Conservation (phyloP, 1,284 basidiomycete species). For the Heterobasidion occidentale region DNA sequence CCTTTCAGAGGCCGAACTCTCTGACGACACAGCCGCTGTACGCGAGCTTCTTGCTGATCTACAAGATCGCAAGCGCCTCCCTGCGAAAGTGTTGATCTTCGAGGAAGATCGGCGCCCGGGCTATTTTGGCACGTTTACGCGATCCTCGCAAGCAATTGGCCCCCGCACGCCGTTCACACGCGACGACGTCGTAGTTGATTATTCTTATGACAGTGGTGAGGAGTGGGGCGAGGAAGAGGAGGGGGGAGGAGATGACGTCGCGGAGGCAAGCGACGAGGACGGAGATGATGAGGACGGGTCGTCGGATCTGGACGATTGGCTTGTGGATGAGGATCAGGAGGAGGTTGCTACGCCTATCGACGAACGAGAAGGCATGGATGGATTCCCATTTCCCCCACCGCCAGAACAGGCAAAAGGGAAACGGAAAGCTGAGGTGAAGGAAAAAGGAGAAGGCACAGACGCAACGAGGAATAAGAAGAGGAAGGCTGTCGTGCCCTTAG, state of each 20-base stretch:
- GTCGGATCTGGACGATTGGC: slow-evolving; percentile 69
- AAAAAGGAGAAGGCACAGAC: slow-evolving; percentile 15
- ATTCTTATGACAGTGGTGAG: slow-evolving; percentile 78
- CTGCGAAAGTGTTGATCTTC: slow-evolving; percentile 72
- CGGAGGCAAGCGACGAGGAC: slow-evolving; percentile 56
- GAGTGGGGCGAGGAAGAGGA: slow-evolving; percentile 78
- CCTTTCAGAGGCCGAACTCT: slow-evolving; percentile 71
- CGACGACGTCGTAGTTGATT: slow-evolving; percentile 68
- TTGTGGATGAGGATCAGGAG: slow-evolving; percentile 70
- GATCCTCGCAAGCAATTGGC: slow-evolving; percentile 59
- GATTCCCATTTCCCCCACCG: slow-evolving; percentile 22
- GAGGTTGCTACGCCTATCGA: slow-evolving; percentile 34
- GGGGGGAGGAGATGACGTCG: slow-evolving; percentile 67
- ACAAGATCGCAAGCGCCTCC: slow-evolving; percentile 47
- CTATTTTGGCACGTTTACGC: slow-evolving; percentile 84
- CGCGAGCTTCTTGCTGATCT: slow-evolving; percentile 48
- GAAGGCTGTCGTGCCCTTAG: slow-evolving; percentile 65
- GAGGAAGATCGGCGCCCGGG: slow-evolving; percentile 72
- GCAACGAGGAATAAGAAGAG: slow-evolving; percentile 44
- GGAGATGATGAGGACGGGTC: slow-evolving; percentile 48
- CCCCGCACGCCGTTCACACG: slow-evolving; percentile 68
- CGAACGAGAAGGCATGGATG: slow-evolving; percentile 29
- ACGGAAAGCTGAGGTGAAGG: slow-evolving; percentile 42
- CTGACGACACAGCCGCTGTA: slow-evolving; percentile 57
- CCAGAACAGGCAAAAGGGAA: slow-evolving; percentile 32